Evolutionary conservation across 306 rosid species (phyloP).

Genomic region (Quercus engelmannii): DNA sequence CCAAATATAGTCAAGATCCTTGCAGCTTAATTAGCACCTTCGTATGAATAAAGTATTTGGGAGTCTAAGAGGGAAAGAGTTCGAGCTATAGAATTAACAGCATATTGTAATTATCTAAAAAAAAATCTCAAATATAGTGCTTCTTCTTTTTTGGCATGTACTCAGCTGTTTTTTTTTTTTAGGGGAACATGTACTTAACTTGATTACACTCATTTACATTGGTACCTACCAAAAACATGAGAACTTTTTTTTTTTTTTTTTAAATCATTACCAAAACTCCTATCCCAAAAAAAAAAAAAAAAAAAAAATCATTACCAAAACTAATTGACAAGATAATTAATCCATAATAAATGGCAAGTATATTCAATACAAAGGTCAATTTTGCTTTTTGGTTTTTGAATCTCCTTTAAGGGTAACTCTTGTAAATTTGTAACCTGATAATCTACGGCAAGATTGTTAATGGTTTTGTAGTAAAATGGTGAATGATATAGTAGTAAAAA

Average conservation of each 20-base stretch:
- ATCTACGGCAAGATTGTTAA: no score
- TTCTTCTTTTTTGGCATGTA: no score
- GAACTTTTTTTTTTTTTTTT: not conserved
- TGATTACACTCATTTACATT: not conserved
- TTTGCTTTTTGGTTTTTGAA: not conserved
- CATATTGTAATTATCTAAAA: no score
- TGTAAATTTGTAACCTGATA: not conserved
- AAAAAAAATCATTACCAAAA: not conserved
- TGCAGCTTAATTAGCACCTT: fast-evolving
- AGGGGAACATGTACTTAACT: no score
- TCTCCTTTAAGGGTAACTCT: not conserved
- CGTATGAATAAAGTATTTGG: fast-evolving
- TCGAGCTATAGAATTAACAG: fast-evolving
- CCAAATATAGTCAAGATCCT: no score
- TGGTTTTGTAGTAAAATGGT: no score
- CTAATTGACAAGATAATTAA: not conserved
- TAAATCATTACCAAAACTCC: no score
- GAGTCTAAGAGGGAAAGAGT: fast-evolving
- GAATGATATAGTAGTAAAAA: no score
- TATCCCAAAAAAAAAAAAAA: no score
- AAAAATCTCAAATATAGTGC: no score
- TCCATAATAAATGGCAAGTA: not conserved
- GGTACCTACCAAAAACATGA: not conserved
- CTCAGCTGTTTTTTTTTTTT: no score
- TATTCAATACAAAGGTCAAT: not conserved